Evolutionary conservation across 768 basidiomycete species (phyloP), one percentile per base, ranked within the genome.

Genomic region (Pleurotus eryngii): DNA sequence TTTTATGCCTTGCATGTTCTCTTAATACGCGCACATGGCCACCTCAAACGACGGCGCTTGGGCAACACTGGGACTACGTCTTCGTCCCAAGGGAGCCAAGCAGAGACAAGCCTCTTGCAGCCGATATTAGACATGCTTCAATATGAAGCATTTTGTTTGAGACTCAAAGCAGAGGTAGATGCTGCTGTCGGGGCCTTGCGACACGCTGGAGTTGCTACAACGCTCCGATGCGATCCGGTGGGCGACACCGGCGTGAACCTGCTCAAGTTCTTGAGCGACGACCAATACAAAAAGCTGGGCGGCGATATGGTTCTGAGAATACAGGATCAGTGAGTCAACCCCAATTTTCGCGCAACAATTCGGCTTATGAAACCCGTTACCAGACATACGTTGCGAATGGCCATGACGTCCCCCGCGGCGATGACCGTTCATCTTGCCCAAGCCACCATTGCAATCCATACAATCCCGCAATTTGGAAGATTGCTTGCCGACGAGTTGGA

Each of bases 121-220:
- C 89, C 89, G 0, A 75, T 92, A 60, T 85, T 92, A 59, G 90
- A 92, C 66, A 63, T 92, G 27, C 70, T 93, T 42, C 92, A 92
- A 69, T 94, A 93, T 65, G 81, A 82, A 63, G 81, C 82, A 22
- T 92, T 94, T 67, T 88, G 87, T 65, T 68, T 76, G 58, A 77
- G 84, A 58, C 74, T 92, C 47, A 78, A 81, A 60, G 56, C 67
- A 1, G 87, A 90, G 71, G 68, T 93, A 35, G 68, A 72, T 40
- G 80, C 75, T 61, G 76, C 84, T 55, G 73, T 74, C 6, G 50
- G 59, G 17, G 82, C 83, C 4, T 69, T 92, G 53, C 69, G 68
- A 18, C 68, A 59, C 45, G 83, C 80, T 0, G 85, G 86, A 1
- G 80, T 92, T 17, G 68, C 76, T 5, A 77, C 82, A 5, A 74